Base-by-base conservation (phyloP, 1,284 basidiomycete species). In the Ceratobasidium papillatum region DNA sequence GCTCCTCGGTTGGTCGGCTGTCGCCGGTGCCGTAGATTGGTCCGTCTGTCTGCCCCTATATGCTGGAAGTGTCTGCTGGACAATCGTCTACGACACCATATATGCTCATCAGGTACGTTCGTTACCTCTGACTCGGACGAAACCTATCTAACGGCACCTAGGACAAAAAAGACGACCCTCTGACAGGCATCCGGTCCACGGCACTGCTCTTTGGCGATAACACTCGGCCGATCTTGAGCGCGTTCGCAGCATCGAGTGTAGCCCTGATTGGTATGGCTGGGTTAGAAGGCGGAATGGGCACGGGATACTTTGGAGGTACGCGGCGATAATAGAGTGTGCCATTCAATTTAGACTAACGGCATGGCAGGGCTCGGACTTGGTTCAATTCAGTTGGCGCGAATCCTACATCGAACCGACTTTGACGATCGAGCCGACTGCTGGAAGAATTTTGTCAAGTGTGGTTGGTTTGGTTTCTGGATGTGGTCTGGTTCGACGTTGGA, bases 11-110 rank as follows among this genome's bases (percentile, higher is more conserved):
- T 99, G 96, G 93, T 96, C 96, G 0, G 97, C 98, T 0, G 90
- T 99, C 0, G 90, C 93, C 0, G 95, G 94, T 0, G 79, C 86
- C 0, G 91, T 93, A 5, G 86, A 98, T 80, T 98, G 96, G 96
- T 81, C 81, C 7, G 89, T 96, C 47, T 93, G 93, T 52, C 83
- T 94, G 12, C 96, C 98, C 1, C 86, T 99, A 19, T 99, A 99
- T 80, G 90, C 91, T 0, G 95, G 96, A 2, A 94, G 94, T 7
- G 85, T 96, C 41, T 90, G 90, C 78, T 99, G 96, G 95, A 98
- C 96, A 64, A 87, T 99, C 71, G 93, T 96, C 0, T 99, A 99
- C 80, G 98, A 99, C 80, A 98, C 92, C 63, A 97, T 99, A 78
- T 99, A 99, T 80, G 98, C 98, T 1, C 98, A 99, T 82, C 97